Base-by-base conservation (phyloP, 345 rosid species). In the Acer saccharum region DNA sequence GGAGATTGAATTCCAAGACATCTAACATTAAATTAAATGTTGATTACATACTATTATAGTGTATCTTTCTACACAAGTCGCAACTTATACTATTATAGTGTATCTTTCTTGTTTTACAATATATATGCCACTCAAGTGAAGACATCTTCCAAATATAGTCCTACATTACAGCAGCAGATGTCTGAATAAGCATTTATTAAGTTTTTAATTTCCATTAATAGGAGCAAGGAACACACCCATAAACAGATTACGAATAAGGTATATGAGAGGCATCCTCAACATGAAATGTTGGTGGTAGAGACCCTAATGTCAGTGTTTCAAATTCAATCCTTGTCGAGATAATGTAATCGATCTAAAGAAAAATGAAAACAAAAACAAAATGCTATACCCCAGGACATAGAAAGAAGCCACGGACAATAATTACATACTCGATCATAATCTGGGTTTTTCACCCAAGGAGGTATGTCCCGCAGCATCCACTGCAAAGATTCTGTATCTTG, bases 381-480 rank as follows among this genome's bases (percentile, higher is more conserved):
- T 43, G 9, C 17, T 73, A 68, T 27, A 7, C 54, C 60, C 1
- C 1, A 66, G 16, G 43, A 57, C 3, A 17, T 17, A 69, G 20
- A 72, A 57, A 78, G 39, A 64, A 72, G 74, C 71, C 17, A 55
- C 2, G n/a, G 71, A n/a, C 32, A 72, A 32, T 12, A 82, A 50
- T 81, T 9, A 87, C 95, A 65, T 86, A 94, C 99, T 60, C 98
- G 98, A 79, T 96, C 99, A 65, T 82, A 87, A 72, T 94, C 98
- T 0, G 99, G 99, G 77, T 90, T 94, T 76, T 96, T 96, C 65
- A 96, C 97, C 99, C 98, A 96, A 7, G 80, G 85, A 0, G 99
- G 99, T 79, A 96, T 91, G 85, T 96, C 98, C 0, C 97, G 98
- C 73, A 96, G 89, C 97, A 96, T 87, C 71, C 87, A 89, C 74